A percentile compares a stretch with the other conserved stretches of the same genome.
Conservation (phyloP, 1,284 basidiomycete species). For the Boletus mariae region DNA sequence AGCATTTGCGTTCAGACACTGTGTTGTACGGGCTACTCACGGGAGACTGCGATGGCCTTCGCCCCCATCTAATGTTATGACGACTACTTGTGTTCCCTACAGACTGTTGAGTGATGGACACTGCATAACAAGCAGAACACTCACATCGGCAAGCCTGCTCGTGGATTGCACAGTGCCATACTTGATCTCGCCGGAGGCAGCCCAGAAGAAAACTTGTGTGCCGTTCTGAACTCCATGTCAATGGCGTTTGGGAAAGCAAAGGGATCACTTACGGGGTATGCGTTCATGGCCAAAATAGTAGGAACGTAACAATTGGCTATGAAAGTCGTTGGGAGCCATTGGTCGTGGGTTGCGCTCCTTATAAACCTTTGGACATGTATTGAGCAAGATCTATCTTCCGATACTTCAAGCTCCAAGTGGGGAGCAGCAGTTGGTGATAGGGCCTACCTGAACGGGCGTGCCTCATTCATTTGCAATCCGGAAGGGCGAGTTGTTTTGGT, state of each 20-base stretch:
- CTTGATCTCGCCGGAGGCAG: slow-evolving; percentile 47
- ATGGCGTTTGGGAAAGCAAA: slow-evolving; percentile 5
- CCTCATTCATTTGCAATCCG: slow-evolving; percentile 30
- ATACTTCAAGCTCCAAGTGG: slow-evolving; percentile 21
- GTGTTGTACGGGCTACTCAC: slow-evolving; percentile 39
- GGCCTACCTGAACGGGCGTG: slow-evolving; percentile 23
- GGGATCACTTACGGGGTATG: slow-evolving; percentile 45
- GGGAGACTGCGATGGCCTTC: slow-evolving; percentile 48
- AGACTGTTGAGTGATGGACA: slow-evolving; percentile 9
- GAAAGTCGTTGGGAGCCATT: slow-evolving; percentile 23
- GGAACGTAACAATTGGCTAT: slow-evolving; percentile 15
- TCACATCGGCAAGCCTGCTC: slow-evolving; percentile 50
- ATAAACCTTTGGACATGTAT: slow-evolving; percentile 22
- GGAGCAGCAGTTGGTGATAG: slow-evolving; percentile 31
- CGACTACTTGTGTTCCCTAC: slow-evolving; percentile 59
- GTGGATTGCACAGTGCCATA: slow-evolving; percentile 55
- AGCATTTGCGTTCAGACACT: slow-evolving; percentile 10
- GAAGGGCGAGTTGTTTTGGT: slow-evolving; percentile 20
- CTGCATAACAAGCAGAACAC: slow-evolving; percentile 20
- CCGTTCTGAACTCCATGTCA: slow-evolving; percentile 44
- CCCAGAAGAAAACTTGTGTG: slow-evolving; percentile 64
- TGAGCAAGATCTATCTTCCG: slow-evolving; percentile 19
- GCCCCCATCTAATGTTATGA: slow-evolving; percentile 44
- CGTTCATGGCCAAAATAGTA: slow-evolving; percentile 68
- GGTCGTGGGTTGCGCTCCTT: slow-evolving; percentile 19